phyloP scores from a whole-genome alignment of 129 eudicot species.

The Saposhnikovia divaricata region DNA sequence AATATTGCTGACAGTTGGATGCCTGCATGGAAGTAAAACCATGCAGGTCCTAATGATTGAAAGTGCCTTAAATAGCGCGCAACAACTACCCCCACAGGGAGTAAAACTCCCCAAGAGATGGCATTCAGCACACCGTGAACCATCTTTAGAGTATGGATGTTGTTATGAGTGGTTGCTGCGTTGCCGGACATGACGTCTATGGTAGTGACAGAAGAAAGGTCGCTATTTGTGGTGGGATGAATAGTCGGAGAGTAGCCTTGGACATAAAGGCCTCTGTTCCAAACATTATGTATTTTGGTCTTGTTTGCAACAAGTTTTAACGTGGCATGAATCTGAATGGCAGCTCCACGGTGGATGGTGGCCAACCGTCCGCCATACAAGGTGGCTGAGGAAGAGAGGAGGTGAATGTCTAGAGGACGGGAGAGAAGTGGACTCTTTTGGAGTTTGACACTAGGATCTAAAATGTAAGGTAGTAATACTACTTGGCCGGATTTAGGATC shows the following conservation, averaged over 20 bases:
- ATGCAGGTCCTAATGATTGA: constrained; percentile 54
- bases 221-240: constrained; percentile 67
- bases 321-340: constrained; percentile 61
- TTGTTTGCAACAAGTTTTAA: constrained; percentile 64
- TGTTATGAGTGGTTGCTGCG: constrained; percentile 26
- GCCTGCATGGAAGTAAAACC: constrained; percentile 92
- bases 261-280: constrained; percentile 89
- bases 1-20: constrained; percentile 53
- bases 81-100: constrained; percentile 59
- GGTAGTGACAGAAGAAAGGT: constrained; percentile 63
- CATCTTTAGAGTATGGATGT: constrained; percentile 37
- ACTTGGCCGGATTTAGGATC: constrained; percentile 92
- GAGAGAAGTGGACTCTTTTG: constrained; percentile 64
- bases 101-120: constrained; percentile 74
- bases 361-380: constrained; percentile 79
- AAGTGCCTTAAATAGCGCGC: constrained; percentile 80
- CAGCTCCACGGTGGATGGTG: constrained; percentile 68
- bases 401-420: constrained; percentile 72
- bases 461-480: constrained; percentile 68
- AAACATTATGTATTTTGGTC: constrained; percentile 62
- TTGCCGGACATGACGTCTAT: constrained; percentile 67
- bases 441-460: constrained; percentile 69
- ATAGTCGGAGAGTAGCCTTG: constrained; percentile 97
- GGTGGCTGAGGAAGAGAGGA: constrained; percentile 64
- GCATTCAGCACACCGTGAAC: constrained; percentile 64